Conservation (phyloP, 1,284 basidiomycete genomes). For the Meripilus lineatus region DNA sequence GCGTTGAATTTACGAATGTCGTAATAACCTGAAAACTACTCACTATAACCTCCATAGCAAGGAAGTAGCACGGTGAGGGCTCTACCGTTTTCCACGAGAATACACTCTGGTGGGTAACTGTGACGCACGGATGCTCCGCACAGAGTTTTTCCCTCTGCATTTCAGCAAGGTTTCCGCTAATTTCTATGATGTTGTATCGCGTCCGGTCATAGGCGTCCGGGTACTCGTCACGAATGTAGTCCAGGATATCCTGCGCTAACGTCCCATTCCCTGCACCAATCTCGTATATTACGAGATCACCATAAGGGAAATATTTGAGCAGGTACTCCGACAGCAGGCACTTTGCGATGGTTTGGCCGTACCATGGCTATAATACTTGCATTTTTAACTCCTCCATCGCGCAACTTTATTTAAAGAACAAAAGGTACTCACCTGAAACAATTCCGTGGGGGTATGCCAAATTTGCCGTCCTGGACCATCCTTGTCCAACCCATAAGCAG, state of each 20-base stretch:
- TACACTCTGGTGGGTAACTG: constrained; percentile 78
- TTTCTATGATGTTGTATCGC: constrained; percentile 91
- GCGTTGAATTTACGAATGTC: constrained; percentile 2
- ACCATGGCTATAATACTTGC: constrained; percentile 79
- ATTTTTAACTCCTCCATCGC: constrained; percentile 10
- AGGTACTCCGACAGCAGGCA: constrained; percentile 91
- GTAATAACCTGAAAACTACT: constrained; percentile 29
- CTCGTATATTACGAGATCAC: constrained; percentile 95
- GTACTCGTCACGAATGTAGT: constrained; percentile 73
- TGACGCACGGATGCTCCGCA: constrained; percentile 56
- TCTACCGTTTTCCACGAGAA: constrained; percentile 83
- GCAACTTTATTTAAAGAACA: constrained; percentile 2
- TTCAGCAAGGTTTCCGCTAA: constrained; percentile 74
- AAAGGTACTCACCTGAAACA: constrained; percentile 81
- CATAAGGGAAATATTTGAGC: constrained; percentile 91
- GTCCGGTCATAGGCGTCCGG: constrained; percentile 92
- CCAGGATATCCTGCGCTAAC: constrained; percentile 83
- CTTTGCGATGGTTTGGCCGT: constrained; percentile 85
- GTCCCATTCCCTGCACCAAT: constrained; percentile 98
- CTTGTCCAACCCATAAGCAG: constrained; percentile 58
- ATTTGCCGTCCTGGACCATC: constrained; percentile 84
- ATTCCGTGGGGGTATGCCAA: constrained; percentile 98
- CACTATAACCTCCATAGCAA: constrained; percentile 94
- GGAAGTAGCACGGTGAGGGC: constrained; percentile 84
- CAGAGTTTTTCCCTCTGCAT: constrained; percentile 64